Conservation (phyloP, 208 protist species). For the Trypanosoma lewisi region DNA sequence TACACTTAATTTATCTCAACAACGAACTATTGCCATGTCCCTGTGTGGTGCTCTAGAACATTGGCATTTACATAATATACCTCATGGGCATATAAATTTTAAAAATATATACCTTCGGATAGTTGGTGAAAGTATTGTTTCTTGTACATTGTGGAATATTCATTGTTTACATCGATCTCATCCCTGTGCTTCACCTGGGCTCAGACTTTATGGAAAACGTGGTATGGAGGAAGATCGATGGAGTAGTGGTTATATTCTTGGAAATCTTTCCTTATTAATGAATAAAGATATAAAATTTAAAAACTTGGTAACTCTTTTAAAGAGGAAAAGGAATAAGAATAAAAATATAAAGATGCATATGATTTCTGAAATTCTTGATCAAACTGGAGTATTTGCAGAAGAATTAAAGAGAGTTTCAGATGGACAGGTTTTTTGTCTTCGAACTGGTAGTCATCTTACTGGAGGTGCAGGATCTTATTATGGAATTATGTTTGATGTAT, state of each 20-base stretch:
- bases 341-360: slow-evolving; percentile 31
- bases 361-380: slow-evolving; percentile 54
- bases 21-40: slow-evolving; percentile 45
- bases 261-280: slow-evolving; percentile 25
- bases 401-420: slow-evolving; percentile 40
- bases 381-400: slow-evolving; percentile 52
- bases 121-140: slow-evolving; percentile 33
- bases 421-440: slow-evolving; percentile 50
- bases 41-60: slow-evolving; percentile 80
- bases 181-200: slow-evolving; percentile 46
- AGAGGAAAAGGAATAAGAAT: too few relatives aligned
- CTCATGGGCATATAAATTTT: slow-evolving; percentile 68
- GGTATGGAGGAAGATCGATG: slow-evolving; percentile 57
- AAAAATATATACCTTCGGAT: slow-evolving; percentile 76
- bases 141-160: slow-evolving; percentile 66
- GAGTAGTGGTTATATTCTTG: slow-evolving; percentile 51
- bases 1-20: slow-evolving; percentile 13
- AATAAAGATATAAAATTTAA: slow-evolving; percentile 29
- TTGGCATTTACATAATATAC: slow-evolving; percentile 75
- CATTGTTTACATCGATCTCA: slow-evolving; percentile 34
- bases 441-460: slow-evolving; percentile 47
- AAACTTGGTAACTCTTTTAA: slow-evolving; percentile 27
- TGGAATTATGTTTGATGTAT: slow-evolving; percentile 91
- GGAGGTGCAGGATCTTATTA: slow-evolving; percentile 71
- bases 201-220: slow-evolving; percentile 39